Evolutionary conservation across 2,329 filamentous ascomycete genomes (phyloP).

Genomic region (Rutstroemia sp.): DNA sequence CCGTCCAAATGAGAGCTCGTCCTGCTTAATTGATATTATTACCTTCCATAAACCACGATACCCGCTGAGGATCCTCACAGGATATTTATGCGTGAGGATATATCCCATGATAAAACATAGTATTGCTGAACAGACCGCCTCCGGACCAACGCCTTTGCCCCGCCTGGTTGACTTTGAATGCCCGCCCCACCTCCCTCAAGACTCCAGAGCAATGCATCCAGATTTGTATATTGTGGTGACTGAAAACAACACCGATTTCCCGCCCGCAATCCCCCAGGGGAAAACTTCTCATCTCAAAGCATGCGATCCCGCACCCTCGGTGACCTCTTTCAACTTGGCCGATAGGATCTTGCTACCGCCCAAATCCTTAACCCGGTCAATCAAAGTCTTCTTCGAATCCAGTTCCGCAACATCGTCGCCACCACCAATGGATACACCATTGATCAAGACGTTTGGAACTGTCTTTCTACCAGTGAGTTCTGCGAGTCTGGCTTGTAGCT

Average conservation of each 20-base stretch:
- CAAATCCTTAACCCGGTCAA: constrained; percentile 63
- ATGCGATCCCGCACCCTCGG: not conserved
- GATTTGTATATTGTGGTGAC: too few relatives aligned
- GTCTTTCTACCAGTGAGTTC: constrained; percentile 74
- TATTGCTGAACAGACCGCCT: not conserved
- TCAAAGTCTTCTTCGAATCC: constrained; percentile 57
- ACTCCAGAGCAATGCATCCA: not conserved
- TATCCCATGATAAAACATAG: not conserved
- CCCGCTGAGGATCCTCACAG: too few relatives aligned
- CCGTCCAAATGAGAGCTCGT: too few relatives aligned
- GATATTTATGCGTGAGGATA: not conserved
- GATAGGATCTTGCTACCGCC: constrained; percentile 54
- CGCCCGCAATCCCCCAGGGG: not conserved
- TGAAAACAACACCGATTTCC: too few relatives aligned
- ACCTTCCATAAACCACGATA: too few relatives aligned
- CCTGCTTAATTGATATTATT: too few relatives aligned
- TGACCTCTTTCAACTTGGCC: not conserved
- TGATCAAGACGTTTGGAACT: constrained; percentile 87
- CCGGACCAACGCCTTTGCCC: not conserved
- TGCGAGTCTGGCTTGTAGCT: constrained; percentile 64
- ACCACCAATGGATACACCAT: constrained; percentile 82
- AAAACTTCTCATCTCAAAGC: not conserved
- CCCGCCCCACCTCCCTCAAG: not conserved
- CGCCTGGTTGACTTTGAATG: not conserved
- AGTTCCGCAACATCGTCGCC: constrained; percentile 77